Evolutionary conservation across 768 basidiomycete species (phyloP).

Genomic region (Mycena venus): DNA sequence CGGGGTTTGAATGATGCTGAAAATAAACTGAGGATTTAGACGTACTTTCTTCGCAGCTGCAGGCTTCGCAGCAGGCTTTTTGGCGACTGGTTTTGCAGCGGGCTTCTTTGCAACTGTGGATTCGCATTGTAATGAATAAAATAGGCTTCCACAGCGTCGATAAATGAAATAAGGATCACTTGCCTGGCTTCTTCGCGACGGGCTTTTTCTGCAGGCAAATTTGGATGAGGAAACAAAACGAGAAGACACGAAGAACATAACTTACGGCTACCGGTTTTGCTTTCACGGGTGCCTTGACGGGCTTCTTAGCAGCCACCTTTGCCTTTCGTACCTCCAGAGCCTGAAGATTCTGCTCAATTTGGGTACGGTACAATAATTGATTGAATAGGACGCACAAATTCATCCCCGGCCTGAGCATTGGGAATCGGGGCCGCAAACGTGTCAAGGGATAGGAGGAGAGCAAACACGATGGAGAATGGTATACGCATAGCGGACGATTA

Average conservation of each 20-base stretch:
- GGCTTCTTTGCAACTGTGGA: too few species aligned
- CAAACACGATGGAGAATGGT: conserved; percentile 2
- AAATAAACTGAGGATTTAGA: too few species aligned
- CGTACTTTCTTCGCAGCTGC: neutral
- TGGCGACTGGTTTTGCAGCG: neutral
- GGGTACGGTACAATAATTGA: neutral
- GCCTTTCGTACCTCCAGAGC: conserved; percentile 4
- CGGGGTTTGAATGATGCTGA: too few species aligned
- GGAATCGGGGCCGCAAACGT: conserved; percentile 12
- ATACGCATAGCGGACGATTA: conserved; percentile 7
- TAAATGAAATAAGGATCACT: neutral
- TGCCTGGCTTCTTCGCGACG: neutral
- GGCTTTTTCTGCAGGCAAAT: neutral
- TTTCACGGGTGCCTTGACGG: neutral
- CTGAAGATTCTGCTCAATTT: neutral
- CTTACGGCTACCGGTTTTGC: too few species aligned
- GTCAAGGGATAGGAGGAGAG: neutral
- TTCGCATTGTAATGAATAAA: too few species aligned
- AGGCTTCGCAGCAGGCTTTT: neutral
- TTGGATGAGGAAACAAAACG: too few species aligned
- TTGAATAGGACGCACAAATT: neutral
- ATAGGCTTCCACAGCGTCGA: too few species aligned
- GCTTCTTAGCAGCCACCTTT: neutral
- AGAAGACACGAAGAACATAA: too few species aligned
- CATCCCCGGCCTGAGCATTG: neutral